Evolutionary conservation across 805 yeast genomes (phyloP).

Genomic region (Metschnikowia gelsemii): DNA sequence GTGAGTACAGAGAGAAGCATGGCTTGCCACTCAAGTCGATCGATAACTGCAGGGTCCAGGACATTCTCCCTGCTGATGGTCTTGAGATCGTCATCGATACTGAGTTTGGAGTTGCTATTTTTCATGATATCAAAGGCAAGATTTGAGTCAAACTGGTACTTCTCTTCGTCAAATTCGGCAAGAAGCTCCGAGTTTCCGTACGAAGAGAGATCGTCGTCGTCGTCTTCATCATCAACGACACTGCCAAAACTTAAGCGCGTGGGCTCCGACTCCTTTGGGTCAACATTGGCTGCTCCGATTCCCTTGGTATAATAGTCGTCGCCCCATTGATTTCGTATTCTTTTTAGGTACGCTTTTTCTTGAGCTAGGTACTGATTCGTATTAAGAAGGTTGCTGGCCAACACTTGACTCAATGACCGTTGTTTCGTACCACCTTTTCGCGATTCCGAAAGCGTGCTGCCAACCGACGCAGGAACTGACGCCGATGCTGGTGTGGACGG

Average conservation of each 20-base stretch:
- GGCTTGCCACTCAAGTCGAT: constrained; percentile 92
- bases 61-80: constrained; percentile 38
- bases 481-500: too few species aligned
- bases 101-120: constrained; percentile 22
- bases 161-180: constrained; percentile 42
- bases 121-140: constrained; percentile 38
- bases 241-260: constrained; percentile 1
- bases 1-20: constrained; percentile 88
- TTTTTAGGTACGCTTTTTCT: constrained; percentile 63
- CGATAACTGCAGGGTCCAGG: constrained; percentile 54
- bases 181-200: constrained; percentile 28
- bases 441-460: constrained; percentile 7
- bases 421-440: constrained; percentile 13
- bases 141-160: constrained; percentile 49
- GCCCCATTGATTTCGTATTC: constrained; percentile 56
- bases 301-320: constrained; percentile 77
- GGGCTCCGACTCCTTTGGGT: constrained; percentile 14
- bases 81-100: constrained; percentile 35
- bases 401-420: constrained; percentile 17
- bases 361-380: constrained; percentile 53
- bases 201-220: constrained; percentile 25
- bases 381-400: constrained; percentile 18
- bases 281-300: constrained; percentile 43
- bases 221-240: constrained; percentile 31
- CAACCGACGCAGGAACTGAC: background rate